phyloP scores from a whole-genome alignment of 805 yeast genomes.

The Pichia eremophila region DNA sequence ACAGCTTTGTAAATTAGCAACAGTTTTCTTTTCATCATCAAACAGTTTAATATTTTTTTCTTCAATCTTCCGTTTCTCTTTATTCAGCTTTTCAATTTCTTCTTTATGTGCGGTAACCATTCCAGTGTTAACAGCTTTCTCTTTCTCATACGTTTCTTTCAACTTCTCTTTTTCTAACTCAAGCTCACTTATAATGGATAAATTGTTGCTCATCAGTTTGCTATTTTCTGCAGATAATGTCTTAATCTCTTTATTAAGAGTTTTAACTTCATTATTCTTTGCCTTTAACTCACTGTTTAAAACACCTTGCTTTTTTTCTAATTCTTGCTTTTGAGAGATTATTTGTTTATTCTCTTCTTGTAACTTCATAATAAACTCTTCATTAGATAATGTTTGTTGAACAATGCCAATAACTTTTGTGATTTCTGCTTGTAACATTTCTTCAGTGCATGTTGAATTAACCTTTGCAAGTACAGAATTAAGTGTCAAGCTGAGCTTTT shows the following conservation, averaged over 20 bases:
- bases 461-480: neutral
- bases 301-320: neutral
- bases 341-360: neutral
- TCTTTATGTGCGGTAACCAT: neutral
- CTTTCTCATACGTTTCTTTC: neutral
- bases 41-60: conserved; percentile 1
- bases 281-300: neutral
- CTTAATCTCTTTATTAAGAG: conserved; percentile 6
- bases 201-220: conserved; percentile 20
- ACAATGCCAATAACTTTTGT: neutral
- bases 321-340: neutral
- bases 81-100: neutral
- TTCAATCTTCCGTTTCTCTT: neutral
- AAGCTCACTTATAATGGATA: neutral
- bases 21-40: conserved; percentile 1
- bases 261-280: neutral
- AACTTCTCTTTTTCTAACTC: neutral
- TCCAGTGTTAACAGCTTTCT: neutral
- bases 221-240: conserved; percentile 29
- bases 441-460: neutral
- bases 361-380: neutral
- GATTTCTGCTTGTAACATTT: neutral
- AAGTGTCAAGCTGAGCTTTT: neutral
- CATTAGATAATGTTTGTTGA: neutral
- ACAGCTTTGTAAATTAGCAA: neutral